These are phyloP conservation scores for Cenchrus americanus DNA, from an alignment of 176 grass and related monocot genomes.

Conservation along the genomic window DNA sequence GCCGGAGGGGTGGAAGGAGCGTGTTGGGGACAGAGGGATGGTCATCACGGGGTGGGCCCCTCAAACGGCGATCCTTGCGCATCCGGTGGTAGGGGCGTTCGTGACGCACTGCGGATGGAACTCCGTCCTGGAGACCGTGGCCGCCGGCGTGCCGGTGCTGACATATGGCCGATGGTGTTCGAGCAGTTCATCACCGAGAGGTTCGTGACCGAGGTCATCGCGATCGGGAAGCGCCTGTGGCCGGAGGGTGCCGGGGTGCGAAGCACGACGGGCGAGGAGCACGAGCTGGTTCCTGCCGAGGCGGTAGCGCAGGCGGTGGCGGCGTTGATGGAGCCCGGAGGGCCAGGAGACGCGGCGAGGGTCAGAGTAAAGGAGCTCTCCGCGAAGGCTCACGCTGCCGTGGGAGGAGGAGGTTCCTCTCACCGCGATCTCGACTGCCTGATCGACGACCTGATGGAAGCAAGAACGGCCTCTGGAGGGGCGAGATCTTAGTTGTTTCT, in stretches of 20 bases:
- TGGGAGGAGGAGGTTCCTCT: conserved; percentile 12
- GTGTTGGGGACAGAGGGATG: conserved; percentile 13
- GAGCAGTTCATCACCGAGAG: conserved; percentile 53
- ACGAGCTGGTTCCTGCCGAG: not conserved
- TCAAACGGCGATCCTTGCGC: conserved; percentile 20
- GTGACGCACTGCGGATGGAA: conserved; percentile 59
- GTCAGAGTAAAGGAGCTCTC: conserved; percentile 7
- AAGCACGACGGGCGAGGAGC: not conserved
- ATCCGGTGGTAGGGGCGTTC: conserved; percentile 28
- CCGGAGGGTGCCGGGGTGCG: not conserved
- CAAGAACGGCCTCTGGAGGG: not conserved
- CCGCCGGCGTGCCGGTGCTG: conserved; percentile 47
- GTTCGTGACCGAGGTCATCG: not conserved
- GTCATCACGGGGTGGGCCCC: conserved; percentile 32
- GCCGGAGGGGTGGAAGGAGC: conserved; percentile 34
- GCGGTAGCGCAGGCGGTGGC: conserved; percentile 27
- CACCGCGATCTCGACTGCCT: not conserved
- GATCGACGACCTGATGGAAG: not conserved
- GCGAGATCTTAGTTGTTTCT: too few species aligned
- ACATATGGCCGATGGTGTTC: conserved; percentile 56
- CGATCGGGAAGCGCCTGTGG: not conserved
- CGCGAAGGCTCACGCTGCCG: not conserved
- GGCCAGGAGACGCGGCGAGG: not conserved
- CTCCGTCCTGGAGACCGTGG: conserved; percentile 34
- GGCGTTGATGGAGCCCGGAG: conserved; percentile 27